A percentile compares a stretch with the other conserved stretches of the same genome.
phyloP scores from a whole-genome alignment of 345 rosid species.

The Gossypium australe region DNA sequence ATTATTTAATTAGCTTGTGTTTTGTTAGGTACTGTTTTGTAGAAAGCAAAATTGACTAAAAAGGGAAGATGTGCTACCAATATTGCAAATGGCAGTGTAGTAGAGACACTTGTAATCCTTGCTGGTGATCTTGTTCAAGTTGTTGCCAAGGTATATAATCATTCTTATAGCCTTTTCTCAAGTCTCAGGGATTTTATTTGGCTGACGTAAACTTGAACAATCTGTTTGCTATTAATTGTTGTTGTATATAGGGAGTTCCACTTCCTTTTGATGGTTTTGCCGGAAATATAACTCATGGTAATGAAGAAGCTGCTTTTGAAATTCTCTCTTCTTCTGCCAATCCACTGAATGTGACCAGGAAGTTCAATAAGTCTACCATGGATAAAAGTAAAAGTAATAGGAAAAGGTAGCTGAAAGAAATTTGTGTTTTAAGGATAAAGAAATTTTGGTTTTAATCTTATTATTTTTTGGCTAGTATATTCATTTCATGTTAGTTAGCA shows the following conservation, averaged over 20 bases:
- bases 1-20: not conserved
- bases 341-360: slow-evolving; percentile 19
- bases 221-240: slow-evolving; percentile 12
- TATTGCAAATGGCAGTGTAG: slow-evolving; percentile 41
- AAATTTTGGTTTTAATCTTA: not conserved
- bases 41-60: slow-evolving; percentile 68
- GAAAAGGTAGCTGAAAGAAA: slow-evolving; percentile 37
- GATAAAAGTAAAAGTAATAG: slow-evolving; percentile 33
- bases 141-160: slow-evolving; percentile 57
- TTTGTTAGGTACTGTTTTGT: slow-evolving; percentile 68
- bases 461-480: not conserved
- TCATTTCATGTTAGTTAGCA: slow-evolving; percentile 8
- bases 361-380: slow-evolving; percentile 12
- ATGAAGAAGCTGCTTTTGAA: slow-evolving; percentile 38
- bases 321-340: slow-evolving; percentile 23
- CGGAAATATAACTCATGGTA: slow-evolving; percentile 32
- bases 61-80: slow-evolving; percentile 64
- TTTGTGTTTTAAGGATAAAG: not conserved
- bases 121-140: slow-evolving; percentile 75
- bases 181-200: not conserved
- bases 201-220: slow-evolving; percentile 4
- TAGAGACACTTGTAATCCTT: slow-evolving; percentile 66
- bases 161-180: not conserved
- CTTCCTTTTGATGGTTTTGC: slow-evolving; percentile 45
- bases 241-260: slow-evolving; percentile 45